phyloP scores from a whole-genome alignment of 805 yeast genomes.

The Barnettozyma wickerhamii region DNA sequence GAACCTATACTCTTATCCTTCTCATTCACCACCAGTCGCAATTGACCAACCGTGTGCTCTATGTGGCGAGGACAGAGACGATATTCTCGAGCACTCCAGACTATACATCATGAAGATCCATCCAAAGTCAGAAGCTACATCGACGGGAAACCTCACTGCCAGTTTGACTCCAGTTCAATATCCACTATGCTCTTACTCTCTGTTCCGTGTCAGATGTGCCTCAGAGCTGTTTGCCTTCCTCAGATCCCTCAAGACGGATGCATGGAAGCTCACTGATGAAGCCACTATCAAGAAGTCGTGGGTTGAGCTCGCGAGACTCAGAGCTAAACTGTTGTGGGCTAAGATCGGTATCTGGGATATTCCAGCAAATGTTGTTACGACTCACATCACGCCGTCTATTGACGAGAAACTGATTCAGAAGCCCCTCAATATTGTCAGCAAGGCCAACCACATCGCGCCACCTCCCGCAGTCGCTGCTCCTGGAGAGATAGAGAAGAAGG shows the following conservation, averaged over 20 bases:
- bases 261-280: slow-evolving; percentile 54
- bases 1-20: slow-evolving; percentile 40
- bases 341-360: slow-evolving; percentile 76
- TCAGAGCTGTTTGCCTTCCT: slow-evolving; percentile 81
- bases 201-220: slow-evolving; percentile 70
- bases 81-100: slow-evolving; percentile 71
- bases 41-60: slow-evolving; percentile 71
- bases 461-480: background rate
- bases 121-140: slow-evolving; percentile 18
- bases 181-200: slow-evolving; percentile 79
- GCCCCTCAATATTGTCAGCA: background rate
- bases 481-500: slow-evolving; percentile 3
- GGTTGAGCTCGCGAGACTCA: slow-evolving; percentile 56
- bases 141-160: slow-evolving; percentile 9
- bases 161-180: slow-evolving; percentile 39
- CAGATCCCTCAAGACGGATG: slow-evolving; percentile 51
- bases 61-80: slow-evolving; percentile 77
- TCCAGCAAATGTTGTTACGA: slow-evolving; percentile 29
- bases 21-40: slow-evolving; percentile 65
- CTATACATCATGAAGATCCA: slow-evolving; percentile 60
- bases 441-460: background rate
- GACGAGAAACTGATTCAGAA: slow-evolving; percentile 5
- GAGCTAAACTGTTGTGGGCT: slow-evolving; percentile 79
- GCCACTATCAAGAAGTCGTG: slow-evolving; percentile 49
- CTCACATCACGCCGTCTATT: slow-evolving; percentile 27